A percentile compares a stretch with the other conserved stretches of the same genome.
These are phyloP conservation scores for Mycosphaerella sp. DNA, from an alignment of 2,329 filamentous ascomycete species.

Conservation along the genomic window DNA sequence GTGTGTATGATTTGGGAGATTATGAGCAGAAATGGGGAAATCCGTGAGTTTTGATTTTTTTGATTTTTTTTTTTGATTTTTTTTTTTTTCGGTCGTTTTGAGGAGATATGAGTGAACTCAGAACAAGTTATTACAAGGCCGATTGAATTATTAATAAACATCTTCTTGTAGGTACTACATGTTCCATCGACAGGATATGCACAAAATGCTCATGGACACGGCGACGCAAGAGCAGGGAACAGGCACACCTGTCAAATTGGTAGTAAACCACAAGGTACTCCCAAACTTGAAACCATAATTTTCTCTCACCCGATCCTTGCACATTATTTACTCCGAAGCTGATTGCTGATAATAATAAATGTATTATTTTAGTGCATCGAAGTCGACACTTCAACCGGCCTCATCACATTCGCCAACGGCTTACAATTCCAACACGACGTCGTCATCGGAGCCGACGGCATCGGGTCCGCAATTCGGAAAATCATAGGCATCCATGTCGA, in stretches of 20 bases:
- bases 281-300: not conserved
- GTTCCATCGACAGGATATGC: slow-evolving; percentile 65
- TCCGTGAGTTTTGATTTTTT: slow-evolving; percentile 30
- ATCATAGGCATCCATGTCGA: slow-evolving; percentile 57
- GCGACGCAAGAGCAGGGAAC: slow-evolving; percentile 48
- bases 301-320: not conserved
- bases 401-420: slow-evolving; percentile 51
- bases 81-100: too few relatives aligned
- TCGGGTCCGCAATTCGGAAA: slow-evolving; percentile 58
- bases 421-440: slow-evolving; percentile 49
- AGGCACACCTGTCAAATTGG: slow-evolving; percentile 48
- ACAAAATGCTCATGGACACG: slow-evolving; percentile 57
- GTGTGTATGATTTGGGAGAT: slow-evolving; percentile 57
- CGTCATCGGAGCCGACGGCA: slow-evolving; percentile 59
- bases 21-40: slow-evolving; percentile 61
- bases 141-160: too few relatives aligned
- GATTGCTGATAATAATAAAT: not conserved
- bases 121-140: not conserved
- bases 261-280: slow-evolving; percentile 48
- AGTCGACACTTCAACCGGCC: slow-evolving; percentile 45
- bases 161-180: slow-evolving; percentile 49
- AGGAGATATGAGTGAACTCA: not conserved
- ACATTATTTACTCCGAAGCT: not conserved
- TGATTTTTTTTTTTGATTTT: too few relatives aligned
- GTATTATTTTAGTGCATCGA: slow-evolving; percentile 33